phyloP scores from a whole-genome alignment of 2,329 filamentous ascomycete genomes.

The Hymenotorrendiella dingleyae region DNA sequence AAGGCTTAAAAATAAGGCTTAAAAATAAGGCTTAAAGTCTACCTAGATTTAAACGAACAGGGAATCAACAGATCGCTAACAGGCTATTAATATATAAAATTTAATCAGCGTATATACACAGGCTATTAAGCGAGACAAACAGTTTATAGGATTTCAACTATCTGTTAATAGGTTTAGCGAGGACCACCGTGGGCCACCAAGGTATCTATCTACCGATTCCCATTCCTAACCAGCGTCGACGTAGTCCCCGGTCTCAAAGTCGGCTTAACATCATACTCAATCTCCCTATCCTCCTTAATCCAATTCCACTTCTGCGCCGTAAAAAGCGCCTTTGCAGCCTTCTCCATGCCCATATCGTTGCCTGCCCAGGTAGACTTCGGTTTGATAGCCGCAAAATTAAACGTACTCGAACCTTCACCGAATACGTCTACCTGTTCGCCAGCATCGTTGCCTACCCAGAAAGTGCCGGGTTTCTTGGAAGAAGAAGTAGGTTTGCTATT shows the following conservation, averaged over 20 bases:
- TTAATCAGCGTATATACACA: too few relatives aligned
- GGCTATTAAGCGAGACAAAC: too few relatives aligned
- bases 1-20: too few relatives aligned
- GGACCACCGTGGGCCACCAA: too few relatives aligned
- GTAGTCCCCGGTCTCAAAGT: constrained; percentile 4
- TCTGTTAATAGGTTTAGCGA: too few relatives aligned
- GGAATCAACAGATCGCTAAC: too few relatives aligned
- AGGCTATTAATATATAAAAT: too few relatives aligned
- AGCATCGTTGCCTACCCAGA: constrained; percentile 19
- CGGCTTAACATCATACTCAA: constrained; percentile 3
- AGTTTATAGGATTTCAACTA: too few relatives aligned
- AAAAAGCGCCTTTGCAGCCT: constrained; percentile 48
- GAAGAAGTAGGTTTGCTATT: not conserved
- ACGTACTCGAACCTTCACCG: constrained; percentile 13
- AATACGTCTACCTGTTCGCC: constrained; percentile 16
- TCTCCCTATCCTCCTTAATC: constrained; percentile 32
- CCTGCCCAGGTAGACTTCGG: constrained; percentile 44
- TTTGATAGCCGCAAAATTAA: constrained; percentile 42
- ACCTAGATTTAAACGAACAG: too few relatives aligned
- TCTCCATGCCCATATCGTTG: constrained; percentile 43
- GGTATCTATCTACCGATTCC: not conserved
- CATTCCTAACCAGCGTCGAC: not conserved
- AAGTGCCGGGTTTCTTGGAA: constrained; percentile 11
- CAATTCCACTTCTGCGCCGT: constrained; percentile 54
- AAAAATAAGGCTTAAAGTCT: too few relatives aligned